A percentile compares a stretch with the other conserved stretches of the same genome.
These are phyloP conservation scores for Tetradesmus lagerheimii DNA, from an alignment of 139 green algal genomes.

Conservation along the genomic window DNA sequence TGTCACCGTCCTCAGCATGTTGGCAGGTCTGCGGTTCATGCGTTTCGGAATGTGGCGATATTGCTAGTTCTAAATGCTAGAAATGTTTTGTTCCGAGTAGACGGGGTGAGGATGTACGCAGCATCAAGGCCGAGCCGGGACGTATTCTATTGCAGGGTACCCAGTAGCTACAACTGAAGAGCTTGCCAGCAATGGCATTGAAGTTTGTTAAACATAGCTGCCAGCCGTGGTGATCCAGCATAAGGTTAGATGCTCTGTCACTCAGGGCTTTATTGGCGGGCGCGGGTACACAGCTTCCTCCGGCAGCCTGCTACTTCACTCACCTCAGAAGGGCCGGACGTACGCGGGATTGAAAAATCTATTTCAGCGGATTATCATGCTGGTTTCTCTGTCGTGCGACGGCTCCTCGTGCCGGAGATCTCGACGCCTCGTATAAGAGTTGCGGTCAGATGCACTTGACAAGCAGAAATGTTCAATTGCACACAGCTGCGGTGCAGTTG, in stretches of 20 bases:
- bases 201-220: no score
- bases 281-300: background rate
- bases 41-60: background rate
- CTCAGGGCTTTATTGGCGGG: background rate
- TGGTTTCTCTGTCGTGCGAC: no score
- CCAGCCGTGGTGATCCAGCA: no score
- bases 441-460: no score
- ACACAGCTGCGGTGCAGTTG: no score
- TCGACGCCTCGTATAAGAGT: no score
- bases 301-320: background rate
- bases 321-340: no score
- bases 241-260: background rate
- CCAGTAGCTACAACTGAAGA: background rate
- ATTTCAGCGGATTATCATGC: no score
- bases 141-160: background rate
- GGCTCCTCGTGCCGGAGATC: no score
- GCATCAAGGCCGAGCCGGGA: background rate
- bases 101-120: background rate
- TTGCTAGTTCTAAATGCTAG: background rate
- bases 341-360: no score
- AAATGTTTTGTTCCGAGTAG: background rate
- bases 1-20: background rate
- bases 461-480: no score
- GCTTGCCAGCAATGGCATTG: no score
- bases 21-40: background rate